These are phyloP conservation scores for Volvox reticuliferus DNA, from an alignment of 139 green algal genomes.

Conservation along the genomic window DNA sequence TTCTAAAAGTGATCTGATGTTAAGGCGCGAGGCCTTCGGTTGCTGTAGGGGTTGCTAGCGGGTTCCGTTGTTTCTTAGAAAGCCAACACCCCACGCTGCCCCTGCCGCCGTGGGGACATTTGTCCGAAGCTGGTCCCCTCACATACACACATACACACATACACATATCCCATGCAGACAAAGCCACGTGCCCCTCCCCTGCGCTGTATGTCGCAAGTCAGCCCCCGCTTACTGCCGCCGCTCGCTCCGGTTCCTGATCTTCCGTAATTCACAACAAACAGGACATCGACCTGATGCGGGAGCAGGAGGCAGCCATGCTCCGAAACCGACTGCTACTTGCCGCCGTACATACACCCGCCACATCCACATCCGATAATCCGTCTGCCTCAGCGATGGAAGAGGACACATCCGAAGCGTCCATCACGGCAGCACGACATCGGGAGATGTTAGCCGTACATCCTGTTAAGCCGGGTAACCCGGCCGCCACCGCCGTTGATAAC, in stretches of 20 bases:
- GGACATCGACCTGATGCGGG: constrained; percentile 39
- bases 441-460: too few relatives aligned
- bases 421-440: not conserved
- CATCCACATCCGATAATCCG: not conserved
- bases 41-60: too few relatives aligned
- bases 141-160: not conserved
- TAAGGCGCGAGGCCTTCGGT: too few relatives aligned
- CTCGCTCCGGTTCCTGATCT: not conserved
- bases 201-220: not conserved
- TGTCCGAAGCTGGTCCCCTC: not conserved
- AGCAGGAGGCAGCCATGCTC: constrained; percentile 14
- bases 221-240: not conserved
- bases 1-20: too few relatives aligned
- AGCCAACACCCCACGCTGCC: too few relatives aligned
- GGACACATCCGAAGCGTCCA: not conserved
- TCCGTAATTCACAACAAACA: not conserved
- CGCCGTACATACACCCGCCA: too few relatives aligned
- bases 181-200: too few relatives aligned
- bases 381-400: not conserved
- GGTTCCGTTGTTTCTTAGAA: too few relatives aligned
- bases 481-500: not conserved
- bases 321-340: not conserved
- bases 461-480: too few relatives aligned
- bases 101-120: not conserved
- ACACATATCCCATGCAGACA: not conserved